Evolutionary conservation across 1,284 basidiomycete species (phyloP), one percentile per base, ranked within the genome.

Genomic region (Leccinum solheimii): DNA sequence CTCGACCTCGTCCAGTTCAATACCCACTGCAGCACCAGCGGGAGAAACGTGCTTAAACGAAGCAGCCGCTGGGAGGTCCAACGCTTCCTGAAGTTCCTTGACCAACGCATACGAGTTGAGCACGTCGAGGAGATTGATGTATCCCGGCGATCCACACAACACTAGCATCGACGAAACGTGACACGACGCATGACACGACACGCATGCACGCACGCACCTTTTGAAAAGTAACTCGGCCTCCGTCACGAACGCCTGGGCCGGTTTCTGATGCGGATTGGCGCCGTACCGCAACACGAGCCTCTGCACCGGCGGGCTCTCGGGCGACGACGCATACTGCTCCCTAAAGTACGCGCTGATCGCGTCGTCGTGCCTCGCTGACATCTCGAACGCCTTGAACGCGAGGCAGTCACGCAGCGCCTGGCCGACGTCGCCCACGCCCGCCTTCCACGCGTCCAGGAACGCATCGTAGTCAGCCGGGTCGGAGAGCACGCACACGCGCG

Each of bases 11-110:
- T 87, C 84, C 45, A 99, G 84, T 66, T 90, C 89, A 53, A 96
- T 75, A 51, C 95, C 95, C 32, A 97, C 92, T 45, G 97, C 97
- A 9, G 94, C 96, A 64, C 97, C 97, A 1, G 97, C 97, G 11
- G 97, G 97, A 21, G 96, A 98, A 63, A 99, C 97, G 76, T 99
- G 97, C 83, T 99, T 99, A 89, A 99, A 99, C 1, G 96, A 98
- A 3, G 97, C 95, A 16, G 97, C 97, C 26, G 97, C 97, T 16
- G 97, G 95, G 57, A 98, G 86, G 62, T 84, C 81, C 27, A 94
- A 86, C 1, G 92, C 92, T 68, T 88, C 90, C 56, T 95, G 88
- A 10, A 99, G 86, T 77, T 99, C 97, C 73, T 91, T 94, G 64
- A 99, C 97, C 55, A 99, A 87, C 1, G 94, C 97, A 76, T 92